Base-by-base conservation (phyloP, 1,284 basidiomycete species). In the Taiwanofungus camphoratus region DNA sequence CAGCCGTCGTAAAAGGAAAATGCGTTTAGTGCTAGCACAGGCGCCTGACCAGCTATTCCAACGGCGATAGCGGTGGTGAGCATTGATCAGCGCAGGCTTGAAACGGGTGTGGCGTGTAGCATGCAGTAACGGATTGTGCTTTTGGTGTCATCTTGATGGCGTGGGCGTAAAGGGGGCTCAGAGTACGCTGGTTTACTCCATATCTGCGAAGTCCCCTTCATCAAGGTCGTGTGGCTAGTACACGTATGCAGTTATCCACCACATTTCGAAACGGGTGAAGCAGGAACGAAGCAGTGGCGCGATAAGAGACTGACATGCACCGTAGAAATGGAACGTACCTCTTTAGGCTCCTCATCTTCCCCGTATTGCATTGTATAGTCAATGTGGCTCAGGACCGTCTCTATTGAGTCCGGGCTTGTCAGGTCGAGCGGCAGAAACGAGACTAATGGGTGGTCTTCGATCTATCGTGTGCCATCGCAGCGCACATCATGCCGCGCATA, bases 361-460 rank as follows among this genome's bases (percentile, higher is more conserved):
- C 91, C 92, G 55, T 94, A 97, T 63, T 97, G 94, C 80, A 98
- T 91, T 49, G 92, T 87, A 57, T 94, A 94, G 68, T 99, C 96
- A 46, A 99, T 88, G 62, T 98, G 93, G 59, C 91, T 93, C 39
- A 99, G 74, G 11, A 98, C 82, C 1, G 80, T 84, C 58, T 92
- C 90, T 38, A 99, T 74, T 7, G 90, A 93, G 56, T 97, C 92
- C 40, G 94, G 82, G 50, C 82, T 80, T 2, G 91, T 87, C 39
- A 97, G 80, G 65, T 99, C 92, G 34, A 99, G 76, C 1, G 96
- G 94, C 30, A 99, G 69, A 72, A 99, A 99, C 2, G 92, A 93
- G 4, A 99, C 96, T 44, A 99, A 79, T 38, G 94, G 95, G 63
- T 98, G 94, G 61, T 99, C 96, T 63, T 98, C 93, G 61, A 99